Conservation (phyloP, 1,284 basidiomycete genomes). For the Quambalaria eucalypti region DNA sequence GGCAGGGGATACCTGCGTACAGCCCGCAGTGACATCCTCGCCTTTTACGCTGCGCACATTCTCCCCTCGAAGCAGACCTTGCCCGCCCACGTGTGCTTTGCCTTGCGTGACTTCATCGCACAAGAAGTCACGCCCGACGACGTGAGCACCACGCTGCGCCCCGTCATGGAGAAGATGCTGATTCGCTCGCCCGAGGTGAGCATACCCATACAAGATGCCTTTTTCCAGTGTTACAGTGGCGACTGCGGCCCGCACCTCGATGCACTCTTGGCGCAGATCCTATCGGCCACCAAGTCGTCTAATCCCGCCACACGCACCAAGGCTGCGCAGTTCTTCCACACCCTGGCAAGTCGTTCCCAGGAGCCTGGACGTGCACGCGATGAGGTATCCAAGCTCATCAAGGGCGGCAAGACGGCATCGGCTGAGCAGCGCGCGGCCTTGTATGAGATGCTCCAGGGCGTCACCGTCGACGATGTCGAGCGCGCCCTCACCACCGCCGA, state of each 20-base stretch:
- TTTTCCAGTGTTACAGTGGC: conserved; percentile 20
- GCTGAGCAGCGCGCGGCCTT: conserved; percentile 29
- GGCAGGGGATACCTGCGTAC: conserved; percentile 18
- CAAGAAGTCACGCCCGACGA: conserved; percentile 21
- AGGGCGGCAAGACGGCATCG: conserved; percentile 23
- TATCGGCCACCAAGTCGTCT: conserved; percentile 29
- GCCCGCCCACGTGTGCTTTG: conserved; percentile 14
- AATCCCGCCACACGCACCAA: conserved; percentile 23
- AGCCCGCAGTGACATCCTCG: conserved; percentile 19
- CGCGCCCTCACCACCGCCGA: conserved; percentile 13
- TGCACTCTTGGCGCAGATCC: conserved; percentile 17
- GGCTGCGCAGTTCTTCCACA: conserved; percentile 17
- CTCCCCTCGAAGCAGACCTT: conserved; percentile 30
- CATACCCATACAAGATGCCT: conserved; percentile 18
- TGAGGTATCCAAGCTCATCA: conserved; percentile 19
- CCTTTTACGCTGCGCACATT: conserved; percentile 31
- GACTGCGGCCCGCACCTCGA: conserved; percentile 18
- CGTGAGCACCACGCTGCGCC: conserved; percentile 23
- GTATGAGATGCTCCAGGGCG: conserved; percentile 24
- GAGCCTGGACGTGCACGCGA: conserved; percentile 11
- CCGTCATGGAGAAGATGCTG: conserved; percentile 41
- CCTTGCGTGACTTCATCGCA: conserved; percentile 31
- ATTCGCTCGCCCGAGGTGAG: conserved; percentile 39
- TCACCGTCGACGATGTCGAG: conserved; percentile 11
- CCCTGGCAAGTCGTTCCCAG: conserved; percentile 4